Percentiles rank a stretch among this genome's conserved stretches.
Evolutionary conservation across 2,329 filamentous ascomycete genomes (phyloP).

Genomic region (Penicillium sp.): DNA sequence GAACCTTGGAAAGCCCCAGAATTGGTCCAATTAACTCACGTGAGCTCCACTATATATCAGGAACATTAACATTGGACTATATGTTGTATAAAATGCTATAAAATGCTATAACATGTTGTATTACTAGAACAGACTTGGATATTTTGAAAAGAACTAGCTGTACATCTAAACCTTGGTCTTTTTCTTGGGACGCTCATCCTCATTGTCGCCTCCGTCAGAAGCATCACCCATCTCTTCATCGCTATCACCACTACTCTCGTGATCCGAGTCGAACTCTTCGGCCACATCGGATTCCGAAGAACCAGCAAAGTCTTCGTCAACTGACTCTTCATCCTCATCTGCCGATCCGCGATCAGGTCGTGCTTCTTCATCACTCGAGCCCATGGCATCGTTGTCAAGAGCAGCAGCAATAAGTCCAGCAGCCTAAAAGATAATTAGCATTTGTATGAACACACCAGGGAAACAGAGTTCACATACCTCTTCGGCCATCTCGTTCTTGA

Average conservation of each 20-base stretch:
- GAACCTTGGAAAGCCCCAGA: not conserved
- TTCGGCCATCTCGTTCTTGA: slow-evolving; percentile 98
- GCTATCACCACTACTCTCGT: slow-evolving; percentile 70
- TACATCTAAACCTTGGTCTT: slow-evolving; percentile 47
- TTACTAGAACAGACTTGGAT: slow-evolving; percentile 1
- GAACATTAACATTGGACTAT: not conserved
- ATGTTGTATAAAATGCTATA: not conserved
- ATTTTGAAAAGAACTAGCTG: slow-evolving; percentile 7
- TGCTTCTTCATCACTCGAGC: slow-evolving; percentile 70
- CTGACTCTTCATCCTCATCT: slow-evolving; percentile 89
- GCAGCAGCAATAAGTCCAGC: slow-evolving; percentile 64
- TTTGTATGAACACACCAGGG: not conserved
- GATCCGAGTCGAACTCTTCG: slow-evolving; percentile 86
- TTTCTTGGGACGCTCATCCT: slow-evolving; percentile 55
- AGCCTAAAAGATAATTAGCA: slow-evolving; percentile 36
- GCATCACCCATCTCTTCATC: slow-evolving; percentile 53
- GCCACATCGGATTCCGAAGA: slow-evolving; percentile 91
- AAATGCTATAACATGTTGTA: not conserved
- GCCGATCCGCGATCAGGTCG: slow-evolving; percentile 76
- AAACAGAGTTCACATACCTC: slow-evolving; percentile 54
- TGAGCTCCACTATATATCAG: slow-evolving; percentile 15
- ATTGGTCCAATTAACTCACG: slow-evolving; percentile 8
- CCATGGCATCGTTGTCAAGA: slow-evolving; percentile 70
- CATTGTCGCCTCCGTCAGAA: slow-evolving; percentile 29
- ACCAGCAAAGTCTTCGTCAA: slow-evolving; percentile 90